These are phyloP conservation scores for Domatiomyces catenatus DNA, from an alignment of 2,329 filamentous ascomycete species.

Conservation along the genomic window DNA sequence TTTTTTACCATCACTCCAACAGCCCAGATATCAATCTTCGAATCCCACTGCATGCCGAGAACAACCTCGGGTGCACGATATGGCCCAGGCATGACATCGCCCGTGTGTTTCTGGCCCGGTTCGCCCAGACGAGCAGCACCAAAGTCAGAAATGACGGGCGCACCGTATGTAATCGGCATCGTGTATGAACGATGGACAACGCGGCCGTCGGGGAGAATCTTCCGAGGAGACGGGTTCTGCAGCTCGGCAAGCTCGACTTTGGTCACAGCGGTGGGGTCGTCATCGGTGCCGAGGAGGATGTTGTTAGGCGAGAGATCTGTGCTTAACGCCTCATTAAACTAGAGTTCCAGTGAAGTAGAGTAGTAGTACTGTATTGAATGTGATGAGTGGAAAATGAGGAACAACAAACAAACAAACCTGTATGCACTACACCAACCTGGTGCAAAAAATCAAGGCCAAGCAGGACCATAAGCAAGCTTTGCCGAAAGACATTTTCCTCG, in stretches of 20 bases:
- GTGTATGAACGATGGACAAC: conserved; percentile 17
- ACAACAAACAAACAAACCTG: conserved; percentile 12
- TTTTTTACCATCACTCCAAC: conserved; percentile 20
- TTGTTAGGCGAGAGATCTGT: conserved; percentile 23
- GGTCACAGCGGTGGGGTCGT: conserved; percentile 4
- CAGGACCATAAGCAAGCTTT: conserved; percentile 14
- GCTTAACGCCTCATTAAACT: background rate
- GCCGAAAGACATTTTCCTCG: conserved; percentile 15
- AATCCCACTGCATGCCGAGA: conserved; percentile 19
- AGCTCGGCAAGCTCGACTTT: conserved; percentile 6
- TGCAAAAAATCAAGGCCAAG: conserved; percentile 20
- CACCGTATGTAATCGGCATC: conserved; percentile 5
- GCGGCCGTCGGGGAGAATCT: conserved; percentile 16
- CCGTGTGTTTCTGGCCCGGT: conserved; percentile 10
- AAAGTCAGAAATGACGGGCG: conserved; percentile 20
- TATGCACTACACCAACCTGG: conserved; percentile 18
- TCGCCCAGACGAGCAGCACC: conserved; percentile 17
- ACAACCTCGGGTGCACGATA: conserved; percentile 22
- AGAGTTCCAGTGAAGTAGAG: background rate
- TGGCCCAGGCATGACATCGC: conserved; percentile 18
- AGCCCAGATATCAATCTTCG: conserved; percentile 21
- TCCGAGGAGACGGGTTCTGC: conserved; percentile 15
- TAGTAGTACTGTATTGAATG: background rate
- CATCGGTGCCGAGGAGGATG: conserved; percentile 18
- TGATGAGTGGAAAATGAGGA: no score